Evolutionary conservation across 108 stramenopile genomes (phyloP).

Genomic region (Parietichytrium sp.): DNA sequence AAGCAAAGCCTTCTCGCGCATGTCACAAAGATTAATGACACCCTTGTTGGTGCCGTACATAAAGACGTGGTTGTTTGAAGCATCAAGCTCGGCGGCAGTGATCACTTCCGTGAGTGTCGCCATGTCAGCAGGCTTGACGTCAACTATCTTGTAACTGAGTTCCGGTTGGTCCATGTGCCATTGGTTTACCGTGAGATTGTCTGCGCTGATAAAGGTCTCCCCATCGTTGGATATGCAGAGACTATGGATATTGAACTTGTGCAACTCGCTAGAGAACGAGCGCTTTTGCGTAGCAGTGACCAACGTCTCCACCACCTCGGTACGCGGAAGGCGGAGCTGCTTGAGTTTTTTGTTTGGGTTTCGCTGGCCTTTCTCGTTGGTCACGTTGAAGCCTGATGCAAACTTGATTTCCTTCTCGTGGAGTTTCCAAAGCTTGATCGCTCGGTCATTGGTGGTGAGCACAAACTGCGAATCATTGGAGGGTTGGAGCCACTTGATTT

Average conservation of each 20-base stretch:
- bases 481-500: conserved; percentile 60
- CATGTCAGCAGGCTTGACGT: conserved; percentile 69
- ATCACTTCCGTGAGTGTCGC: conserved; percentile 72
- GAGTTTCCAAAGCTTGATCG: conserved; percentile 65
- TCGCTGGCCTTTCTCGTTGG: neutral
- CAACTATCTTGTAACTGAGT: conserved; percentile 55
- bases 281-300: conserved; percentile 53
- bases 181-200: conserved; percentile 69
- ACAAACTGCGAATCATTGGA: conserved; percentile 51
- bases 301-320: conserved; percentile 27
- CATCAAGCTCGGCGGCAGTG: conserved; percentile 65
- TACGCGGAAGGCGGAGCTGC: conserved; percentile 33
- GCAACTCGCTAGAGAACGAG: conserved; percentile 58
- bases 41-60: conserved; percentile 62
- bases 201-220: conserved; percentile 65
- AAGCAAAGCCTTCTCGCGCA: conserved; percentile 47
- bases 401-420: conserved; percentile 42
- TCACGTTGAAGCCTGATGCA: neutral
- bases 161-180: conserved; percentile 59
- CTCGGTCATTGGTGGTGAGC: conserved; percentile 67
- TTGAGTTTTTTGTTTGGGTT: neutral
- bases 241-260: conserved; percentile 70
- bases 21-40: conserved; percentile 53
- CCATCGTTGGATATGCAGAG: conserved; percentile 56
- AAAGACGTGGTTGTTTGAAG: conserved; percentile 51